phyloP scores from a whole-genome alignment of 345 rosid genomes.

The Acer negundo region DNA sequence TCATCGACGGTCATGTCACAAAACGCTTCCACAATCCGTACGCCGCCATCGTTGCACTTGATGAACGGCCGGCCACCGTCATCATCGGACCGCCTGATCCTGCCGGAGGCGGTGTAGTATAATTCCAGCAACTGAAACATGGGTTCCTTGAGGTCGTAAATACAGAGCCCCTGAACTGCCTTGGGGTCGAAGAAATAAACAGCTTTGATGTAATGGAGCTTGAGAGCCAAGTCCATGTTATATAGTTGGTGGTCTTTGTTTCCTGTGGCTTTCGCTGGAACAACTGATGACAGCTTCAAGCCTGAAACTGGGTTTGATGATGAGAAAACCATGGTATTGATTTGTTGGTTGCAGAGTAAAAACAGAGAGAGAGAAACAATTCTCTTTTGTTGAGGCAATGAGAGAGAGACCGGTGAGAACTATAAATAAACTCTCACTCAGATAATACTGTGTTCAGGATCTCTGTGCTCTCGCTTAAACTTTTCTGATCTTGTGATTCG shows the following conservation, averaged over 20 bases:
- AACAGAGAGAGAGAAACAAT: too few species aligned
- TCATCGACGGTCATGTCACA: slow-evolving; percentile 53
- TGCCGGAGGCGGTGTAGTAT: slow-evolving; percentile 44
- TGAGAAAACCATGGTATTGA: slow-evolving; percentile 1
- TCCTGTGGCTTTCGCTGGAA: slow-evolving; percentile 53
- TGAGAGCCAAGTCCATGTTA: slow-evolving; percentile 67
- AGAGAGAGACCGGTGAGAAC: too few species aligned
- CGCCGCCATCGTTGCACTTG: slow-evolving; percentile 83
- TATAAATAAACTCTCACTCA: too few species aligned
- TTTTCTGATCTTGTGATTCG: too few species aligned
- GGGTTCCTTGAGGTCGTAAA: slow-evolving; percentile 41
- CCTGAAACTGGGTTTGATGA: slow-evolving; percentile 31
- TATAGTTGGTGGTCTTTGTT: slow-evolving; percentile 40
- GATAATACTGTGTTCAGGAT: too few species aligned
- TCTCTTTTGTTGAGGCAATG: too few species aligned
- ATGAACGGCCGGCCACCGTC: slow-evolving; percentile 48
- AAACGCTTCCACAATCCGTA: slow-evolving; percentile 56
- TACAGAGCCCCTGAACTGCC: slow-evolving; percentile 39
- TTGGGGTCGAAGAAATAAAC: slow-evolving; percentile 57
- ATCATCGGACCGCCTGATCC: slow-evolving; percentile 50
- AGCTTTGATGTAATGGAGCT: slow-evolving; percentile 69
- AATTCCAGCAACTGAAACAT: slow-evolving; percentile 45
- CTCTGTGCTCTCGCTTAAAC: too few species aligned
- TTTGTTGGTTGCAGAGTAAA: too few species aligned
- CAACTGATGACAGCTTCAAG: slow-evolving; percentile 56